These are phyloP conservation scores for Allomyces macrogynus DNA, from an alignment of 192 early-diverging fungal genomes.

Conservation along the genomic window DNA sequence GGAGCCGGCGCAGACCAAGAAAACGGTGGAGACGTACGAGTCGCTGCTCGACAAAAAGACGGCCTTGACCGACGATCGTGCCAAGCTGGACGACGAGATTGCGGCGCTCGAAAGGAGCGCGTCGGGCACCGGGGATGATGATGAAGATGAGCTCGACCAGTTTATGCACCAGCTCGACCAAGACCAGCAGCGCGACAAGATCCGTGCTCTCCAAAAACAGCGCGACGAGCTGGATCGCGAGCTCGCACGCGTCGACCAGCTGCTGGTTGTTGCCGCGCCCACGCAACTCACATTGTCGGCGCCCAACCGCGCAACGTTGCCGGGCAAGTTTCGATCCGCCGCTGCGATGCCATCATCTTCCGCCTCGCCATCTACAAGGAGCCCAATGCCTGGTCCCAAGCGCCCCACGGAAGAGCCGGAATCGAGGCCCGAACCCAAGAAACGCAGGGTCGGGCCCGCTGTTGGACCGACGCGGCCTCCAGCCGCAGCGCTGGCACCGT, in stretches of 20 bases:
- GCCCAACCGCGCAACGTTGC: background rate
- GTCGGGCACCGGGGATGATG: background rate
- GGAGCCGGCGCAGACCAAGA: background rate
- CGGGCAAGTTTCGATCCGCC: background rate
- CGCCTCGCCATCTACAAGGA: too few relatives aligned
- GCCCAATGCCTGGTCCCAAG: too few relatives aligned
- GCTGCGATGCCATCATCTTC: background rate
- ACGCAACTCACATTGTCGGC: background rate
- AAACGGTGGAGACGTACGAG: background rate
- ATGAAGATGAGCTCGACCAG: background rate
- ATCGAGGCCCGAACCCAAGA: too few relatives aligned
- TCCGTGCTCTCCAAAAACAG: background rate
- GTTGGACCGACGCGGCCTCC: background rate
- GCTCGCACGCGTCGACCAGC: background rate
- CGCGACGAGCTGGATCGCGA: background rate
- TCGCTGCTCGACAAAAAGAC: background rate
- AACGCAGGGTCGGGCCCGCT: too few relatives aligned
- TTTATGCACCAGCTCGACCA: background rate
- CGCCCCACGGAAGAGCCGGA: too few relatives aligned
- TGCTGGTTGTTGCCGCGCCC: background rate
- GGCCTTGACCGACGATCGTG: background rate
- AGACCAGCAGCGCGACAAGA: background rate
- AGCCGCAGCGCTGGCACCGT: background rate
- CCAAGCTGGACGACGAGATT: background rate
- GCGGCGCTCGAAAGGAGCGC: background rate